Evolutionary conservation across 257 asterid genomes (phyloP).

Genomic region (Nicotiana tomentosiformis): DNA sequence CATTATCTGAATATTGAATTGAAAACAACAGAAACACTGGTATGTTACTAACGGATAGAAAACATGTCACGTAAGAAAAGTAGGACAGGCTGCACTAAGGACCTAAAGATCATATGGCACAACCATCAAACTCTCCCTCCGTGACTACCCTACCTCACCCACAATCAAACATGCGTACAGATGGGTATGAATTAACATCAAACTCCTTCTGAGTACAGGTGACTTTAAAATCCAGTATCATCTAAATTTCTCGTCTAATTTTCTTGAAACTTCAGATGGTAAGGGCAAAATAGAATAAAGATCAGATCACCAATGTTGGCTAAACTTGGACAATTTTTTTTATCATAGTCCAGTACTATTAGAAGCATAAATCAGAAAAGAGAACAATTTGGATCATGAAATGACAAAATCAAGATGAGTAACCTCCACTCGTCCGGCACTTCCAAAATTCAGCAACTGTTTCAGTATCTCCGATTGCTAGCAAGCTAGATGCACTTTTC

Average conservation of each 20-base stretch:
- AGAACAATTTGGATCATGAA: background rate
- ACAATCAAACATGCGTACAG: background rate
- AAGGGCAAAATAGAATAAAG: background rate
- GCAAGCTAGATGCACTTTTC: slow-evolving; percentile 55
- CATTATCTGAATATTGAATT: background rate
- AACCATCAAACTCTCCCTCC: background rate
- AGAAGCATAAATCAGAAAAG: background rate
- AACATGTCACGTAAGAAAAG: background rate
- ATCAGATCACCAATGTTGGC: background rate
- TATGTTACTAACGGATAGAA: background rate
- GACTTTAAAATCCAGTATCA: background rate
- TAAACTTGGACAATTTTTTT: background rate
- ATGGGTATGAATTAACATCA: background rate
- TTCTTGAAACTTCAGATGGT: background rate
- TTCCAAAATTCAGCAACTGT: slow-evolving; percentile 58
- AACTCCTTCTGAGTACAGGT: background rate
- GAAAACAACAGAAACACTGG: background rate
- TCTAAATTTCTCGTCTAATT: background rate
- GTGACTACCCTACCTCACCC: slow-evolving; percentile 4
- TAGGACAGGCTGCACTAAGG: background rate
- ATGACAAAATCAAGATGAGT: background rate
- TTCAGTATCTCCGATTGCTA: slow-evolving; percentile 33
- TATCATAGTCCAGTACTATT: background rate
- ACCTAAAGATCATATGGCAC: background rate
- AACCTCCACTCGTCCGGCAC: slow-evolving; percentile 77